Base-by-base conservation (phyloP, 2,329 filamentous ascomycete species). In the Penicillium thymicola region DNA sequence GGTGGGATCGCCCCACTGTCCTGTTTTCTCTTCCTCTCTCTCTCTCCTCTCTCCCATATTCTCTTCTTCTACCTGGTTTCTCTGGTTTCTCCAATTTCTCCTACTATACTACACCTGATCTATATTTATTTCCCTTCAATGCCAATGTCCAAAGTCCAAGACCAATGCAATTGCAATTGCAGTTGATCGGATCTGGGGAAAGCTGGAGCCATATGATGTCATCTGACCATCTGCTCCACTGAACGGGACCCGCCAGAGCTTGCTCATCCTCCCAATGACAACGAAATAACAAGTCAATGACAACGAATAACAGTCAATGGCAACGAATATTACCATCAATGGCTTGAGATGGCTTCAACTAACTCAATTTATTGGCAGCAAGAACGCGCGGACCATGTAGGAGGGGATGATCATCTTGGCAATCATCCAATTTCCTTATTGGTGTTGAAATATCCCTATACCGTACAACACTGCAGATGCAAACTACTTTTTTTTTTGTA, bases 181-280 rank as follows among this genome's bases (percentile, higher is more conserved):
- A 34, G 13, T 48, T 23, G 14, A 2, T 13, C 14, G 28, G 28
- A 27, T 51, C 49, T 32, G 49, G 49, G 49, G 49, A 51, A 51
- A 51, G 28, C 38, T 51, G 49, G 37, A 25, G 23, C 48, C 27
- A 43, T 44, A 43, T 51, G 49, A 51, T 34, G 38, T 51, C 49
- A 51, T 43, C 21, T 23, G 13, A 18, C 34, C 11, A 18, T n/a
- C 9, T 27, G 6, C 49, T 51, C 49, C 49, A 51, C 49, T 32
- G 37, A 21, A 18, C 36, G 30, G 21, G 21, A 23, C 36, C 47
- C 47, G 47, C 25, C 13, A 11, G 44, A 46, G 38, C 18, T 44
- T 44, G 38, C 42, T 51, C 48, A 9, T 14, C 48, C 16, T n/a
- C n/a, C n/a, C 14, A 11, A 32, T 42, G 2, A 1, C 43, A 32